phyloP scores from a whole-genome alignment of 1,284 basidiomycete genomes.

The Ustilago lituana region DNA sequence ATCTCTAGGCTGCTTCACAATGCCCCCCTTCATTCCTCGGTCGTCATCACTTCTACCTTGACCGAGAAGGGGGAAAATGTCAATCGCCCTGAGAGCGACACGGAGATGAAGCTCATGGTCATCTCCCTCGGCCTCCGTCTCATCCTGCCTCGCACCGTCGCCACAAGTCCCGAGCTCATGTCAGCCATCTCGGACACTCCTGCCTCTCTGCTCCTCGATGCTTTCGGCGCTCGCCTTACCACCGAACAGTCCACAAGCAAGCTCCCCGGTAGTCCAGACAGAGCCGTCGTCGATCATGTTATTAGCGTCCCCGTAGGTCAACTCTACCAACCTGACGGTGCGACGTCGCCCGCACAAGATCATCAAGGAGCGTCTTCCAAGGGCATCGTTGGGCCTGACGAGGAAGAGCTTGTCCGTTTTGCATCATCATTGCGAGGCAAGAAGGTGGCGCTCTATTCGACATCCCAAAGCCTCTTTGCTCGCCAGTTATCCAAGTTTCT shows the following conservation, averaged over 20 bases:
- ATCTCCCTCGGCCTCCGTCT: constrained; percentile 30
- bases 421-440: constrained; percentile 22
- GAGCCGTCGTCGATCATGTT: constrained; percentile 28
- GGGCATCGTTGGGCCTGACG: constrained; percentile 15
- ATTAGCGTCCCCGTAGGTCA: constrained; percentile 31
- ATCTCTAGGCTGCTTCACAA: constrained; percentile 26
- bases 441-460: constrained; percentile 49
- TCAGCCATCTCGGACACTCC: constrained; percentile 20
- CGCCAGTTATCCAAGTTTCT: constrained; percentile 28
- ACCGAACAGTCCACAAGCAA: constrained; percentile 18
- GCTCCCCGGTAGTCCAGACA: constrained; percentile 2
- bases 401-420: constrained; percentile 35
- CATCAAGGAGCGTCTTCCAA: constrained; percentile 5
- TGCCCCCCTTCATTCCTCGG: constrained; percentile 20
- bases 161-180: constrained; percentile 8
- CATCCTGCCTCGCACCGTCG: constrained; percentile 12
- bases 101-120: constrained; percentile 36
- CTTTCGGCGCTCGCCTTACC: constrained; percentile 26
- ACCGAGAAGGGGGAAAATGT: constrained; percentile 23
- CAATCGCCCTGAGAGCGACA: background rate
- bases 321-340: too few relatives aligned
- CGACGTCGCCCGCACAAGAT: too few relatives aligned
- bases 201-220: constrained; percentile 29
- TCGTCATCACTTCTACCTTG: constrained; percentile 23
- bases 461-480: constrained; percentile 35